Base-by-base conservation (phyloP, 208 protist species). In the Wallacemonas sp. region DNA sequence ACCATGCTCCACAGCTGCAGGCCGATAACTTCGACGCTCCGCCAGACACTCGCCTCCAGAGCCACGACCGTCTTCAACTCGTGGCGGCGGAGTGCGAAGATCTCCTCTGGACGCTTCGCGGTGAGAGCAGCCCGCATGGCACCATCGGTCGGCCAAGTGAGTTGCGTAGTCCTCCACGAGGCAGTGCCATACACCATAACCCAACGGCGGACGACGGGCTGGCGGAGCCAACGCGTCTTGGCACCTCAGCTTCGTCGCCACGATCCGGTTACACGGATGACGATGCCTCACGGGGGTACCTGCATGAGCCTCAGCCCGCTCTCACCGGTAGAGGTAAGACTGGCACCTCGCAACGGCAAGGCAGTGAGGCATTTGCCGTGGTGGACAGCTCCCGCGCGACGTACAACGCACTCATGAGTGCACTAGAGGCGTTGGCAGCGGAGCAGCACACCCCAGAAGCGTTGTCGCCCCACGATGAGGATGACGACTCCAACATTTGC, bases 31-130 rank as follows among this genome's bases (percentile, higher is more conserved):
- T n/a, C n/a, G n/a, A n/a, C n/a, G n/a, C n/a, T n/a, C n/a, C n/a
- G n/a, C n/a, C n/a, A n/a, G n/a, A n/a, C n/a, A n/a, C n/a, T n/a
- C n/a, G n/a, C n/a, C n/a, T n/a, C n/a, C n/a, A n/a, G 21, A 54
- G 8, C 21, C 24, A 8, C 22, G 6, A 26, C 3, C 51, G 51
- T 31, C 28, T 58, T 26, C 51, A n/a, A 15, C 51, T 58, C 27
- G 51, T 58, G 26, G 28, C 51, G 1, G 51, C 51, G 9, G 56
- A 62, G 56, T 62, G 56, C 56, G 21, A 62, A 21, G 56, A 44
- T 2, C 38, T 62, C 17, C 31, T 62, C 9, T 62, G n/a, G n/a
- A n/a, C 39, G 19, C 9, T 38, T 5, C 41, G 44, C 4, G 38
- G 38, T 28, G 38, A 62, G 15, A 39, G 56, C 56, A 62, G 56